Evolutionary conservation across 805 yeast species (phyloP).

Genomic region (Grigorovia transvaalensis): DNA sequence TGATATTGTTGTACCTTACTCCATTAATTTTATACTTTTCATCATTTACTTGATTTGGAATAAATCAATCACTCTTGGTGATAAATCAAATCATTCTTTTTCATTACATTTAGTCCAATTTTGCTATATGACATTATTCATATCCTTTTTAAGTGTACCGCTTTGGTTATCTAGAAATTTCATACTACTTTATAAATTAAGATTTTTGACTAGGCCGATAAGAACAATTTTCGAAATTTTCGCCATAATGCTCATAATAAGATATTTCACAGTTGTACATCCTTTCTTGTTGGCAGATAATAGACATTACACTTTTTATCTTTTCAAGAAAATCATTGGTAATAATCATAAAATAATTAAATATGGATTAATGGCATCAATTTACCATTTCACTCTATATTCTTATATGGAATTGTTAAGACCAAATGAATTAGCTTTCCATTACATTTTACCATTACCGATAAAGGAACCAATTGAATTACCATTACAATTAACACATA

Average conservation of each 20-base stretch:
- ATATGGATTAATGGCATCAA: slow-evolving; percentile 45
- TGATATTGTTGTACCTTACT: slow-evolving; percentile 38
- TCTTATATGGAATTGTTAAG: slow-evolving; percentile 30
- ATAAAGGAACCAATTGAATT: slow-evolving; percentile 27
- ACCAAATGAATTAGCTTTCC: slow-evolving; percentile 29
- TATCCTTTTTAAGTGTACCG: slow-evolving; percentile 60
- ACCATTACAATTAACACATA: slow-evolving; percentile 35
- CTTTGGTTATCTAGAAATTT: slow-evolving; percentile 47
- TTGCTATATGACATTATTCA: slow-evolving; percentile 63
- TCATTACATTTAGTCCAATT: slow-evolving; percentile 70
- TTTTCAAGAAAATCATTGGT: slow-evolving; percentile 56
- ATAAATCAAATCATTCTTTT: slow-evolving; percentile 71
- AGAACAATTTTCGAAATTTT: slow-evolving; percentile 24
- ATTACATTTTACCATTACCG: slow-evolving; percentile 29
- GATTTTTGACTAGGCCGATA: slow-evolving; percentile 23
- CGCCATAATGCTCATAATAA: slow-evolving; percentile 37
- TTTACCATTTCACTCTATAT: slow-evolving; percentile 52
- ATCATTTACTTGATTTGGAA: slow-evolving; percentile 49
- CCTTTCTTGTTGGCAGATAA: slow-evolving; percentile 91
- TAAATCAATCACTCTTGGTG: slow-evolving; percentile 86
- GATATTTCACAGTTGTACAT: slow-evolving; percentile 63
- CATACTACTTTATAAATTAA: slow-evolving; percentile 31
- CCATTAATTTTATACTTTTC: slow-evolving; percentile 43
- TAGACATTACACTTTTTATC: slow-evolving; percentile 84
- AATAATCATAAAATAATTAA: slow-evolving; percentile 35